Evolutionary conservation across 306 rosid species (phyloP), one percentile per base, ranked within the genome.

Genomic region (Pachyrhizus erosus): DNA sequence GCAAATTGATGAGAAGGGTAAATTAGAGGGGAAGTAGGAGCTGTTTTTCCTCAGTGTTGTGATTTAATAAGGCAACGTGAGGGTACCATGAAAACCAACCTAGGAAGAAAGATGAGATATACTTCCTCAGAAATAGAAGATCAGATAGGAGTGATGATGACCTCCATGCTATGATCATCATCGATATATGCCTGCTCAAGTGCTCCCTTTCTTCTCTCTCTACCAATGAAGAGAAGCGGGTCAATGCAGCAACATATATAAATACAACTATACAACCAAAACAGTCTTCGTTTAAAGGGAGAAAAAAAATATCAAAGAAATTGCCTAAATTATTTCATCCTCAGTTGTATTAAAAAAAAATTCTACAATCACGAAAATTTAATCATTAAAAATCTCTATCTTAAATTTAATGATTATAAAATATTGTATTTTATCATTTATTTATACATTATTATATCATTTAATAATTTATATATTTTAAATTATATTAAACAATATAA

Each of bases 91-190:
- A 81, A 89, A 87, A 76, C 51, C 78, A 82, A 83, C 91, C 89
- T 89, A 73, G 85, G 90, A 88, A 83, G 86, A 87, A 83, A 84
- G 88, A 88, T 51, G 87, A 89, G 87, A 83, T 46, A 88, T 77
- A 83, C 75, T 71, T 85, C 84, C 82, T 86, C 91, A 84, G 83
- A 94, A 87, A 85, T 75, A 89, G 89, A 92, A 80, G 90, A 91
- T 84, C 88, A 87, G 87, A 83, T 86, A 80, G 86, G 86, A 84
- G 37, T 86, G 94, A 92, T 87, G 90, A 87, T 86, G 94, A 94
- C 87, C 86, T 82, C 57, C 86, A 40, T 86, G 85, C 87, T 75
- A 86, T 76, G 87, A 73, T 88, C 89, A 82, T 71, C 87, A 87
- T 85, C 54, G 73, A 87, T 85, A 84, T 83, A 24, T 71, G 67